Conservation (phyloP, 768 basidiomycete genomes). For the Amanita inopinata region DNA sequence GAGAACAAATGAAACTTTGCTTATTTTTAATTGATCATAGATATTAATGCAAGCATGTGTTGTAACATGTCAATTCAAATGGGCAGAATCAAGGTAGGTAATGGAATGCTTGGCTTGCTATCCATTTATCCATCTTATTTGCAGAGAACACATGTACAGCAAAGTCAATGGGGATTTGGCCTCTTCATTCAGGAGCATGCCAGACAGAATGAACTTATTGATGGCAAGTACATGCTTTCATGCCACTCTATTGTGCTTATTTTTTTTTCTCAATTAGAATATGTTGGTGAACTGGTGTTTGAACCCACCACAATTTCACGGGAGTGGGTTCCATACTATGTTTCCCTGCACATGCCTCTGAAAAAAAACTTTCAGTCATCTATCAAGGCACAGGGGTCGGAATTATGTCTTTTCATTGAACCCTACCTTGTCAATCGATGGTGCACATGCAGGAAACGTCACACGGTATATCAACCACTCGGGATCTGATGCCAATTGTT, state of each 20-base stretch:
- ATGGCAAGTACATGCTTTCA: constrained; percentile 23
- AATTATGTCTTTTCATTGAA: constrained; percentile 59
- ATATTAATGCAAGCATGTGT: constrained; percentile 24
- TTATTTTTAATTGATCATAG: constrained; percentile 15
- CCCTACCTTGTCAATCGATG: constrained; percentile 38
- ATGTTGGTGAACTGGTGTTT: constrained; percentile 52
- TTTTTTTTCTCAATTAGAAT: constrained; percentile 33
- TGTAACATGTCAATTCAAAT: constrained; percentile 41
- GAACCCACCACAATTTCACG: constrained; percentile 39
- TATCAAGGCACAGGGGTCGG: constrained; percentile 38
- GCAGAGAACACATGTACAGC: constrained; percentile 33
- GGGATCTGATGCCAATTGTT: constrained; percentile 32
- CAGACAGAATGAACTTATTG: constrained; percentile 35
- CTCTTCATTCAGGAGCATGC: constrained; percentile 39
- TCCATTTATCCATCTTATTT: constrained; percentile 7
- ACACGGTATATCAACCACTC: constrained; percentile 64
- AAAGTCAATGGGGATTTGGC: constrained; percentile 43
- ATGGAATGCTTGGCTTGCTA: background rate
- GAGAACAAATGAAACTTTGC: constrained; percentile 18
- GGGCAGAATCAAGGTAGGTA: constrained; percentile 32
- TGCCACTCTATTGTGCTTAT: background rate
- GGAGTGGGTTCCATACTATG: constrained; percentile 28
- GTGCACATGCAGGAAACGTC: constrained; percentile 45
- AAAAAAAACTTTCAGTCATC: constrained; percentile 17
- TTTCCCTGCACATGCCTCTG: background rate